Percentiles rank a stretch among this genome's conserved stretches.
Conservation (phyloP, 106 monocot genomes). For the Gastrodia elata region DNA sequence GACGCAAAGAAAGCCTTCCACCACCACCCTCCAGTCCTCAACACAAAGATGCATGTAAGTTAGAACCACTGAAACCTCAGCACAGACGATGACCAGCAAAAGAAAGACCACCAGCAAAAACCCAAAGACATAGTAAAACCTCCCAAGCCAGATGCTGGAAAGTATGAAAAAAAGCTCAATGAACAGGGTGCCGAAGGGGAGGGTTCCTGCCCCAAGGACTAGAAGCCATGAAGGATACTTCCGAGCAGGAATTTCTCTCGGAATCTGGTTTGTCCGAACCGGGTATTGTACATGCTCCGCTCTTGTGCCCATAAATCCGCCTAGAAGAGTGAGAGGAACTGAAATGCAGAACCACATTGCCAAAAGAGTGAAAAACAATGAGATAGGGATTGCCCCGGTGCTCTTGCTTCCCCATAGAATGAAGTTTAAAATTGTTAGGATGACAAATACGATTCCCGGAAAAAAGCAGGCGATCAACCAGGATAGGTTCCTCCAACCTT, state of each 20-base stretch:
- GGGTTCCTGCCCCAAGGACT: conserved; percentile 21
- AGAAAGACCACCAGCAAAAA: conserved; percentile 20
- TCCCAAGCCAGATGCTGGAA: conserved; percentile 25
- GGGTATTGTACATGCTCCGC: conserved; percentile 16
- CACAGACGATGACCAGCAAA: conserved; percentile 22
- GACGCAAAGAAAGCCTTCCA: conserved; percentile 32
- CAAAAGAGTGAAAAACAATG: conserved; percentile 17
- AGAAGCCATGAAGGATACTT: conserved; percentile 28
- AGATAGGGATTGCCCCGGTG: conserved; percentile 22
- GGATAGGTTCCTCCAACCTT: conserved; percentile 14
- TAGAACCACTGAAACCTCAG: conserved; percentile 21
- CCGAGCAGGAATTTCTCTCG: conserved; percentile 19
- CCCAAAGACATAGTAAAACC: conserved; percentile 26
- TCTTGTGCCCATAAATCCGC: conserved; percentile 14
- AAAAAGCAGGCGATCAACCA: conserved; percentile 24
- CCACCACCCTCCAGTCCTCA: conserved; percentile 32
- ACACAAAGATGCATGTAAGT: conserved; percentile 26
- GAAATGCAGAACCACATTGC: conserved; percentile 24
- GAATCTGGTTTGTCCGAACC: conserved; percentile 23
- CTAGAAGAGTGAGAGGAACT: conserved; percentile 20
- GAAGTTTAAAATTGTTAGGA: conserved; percentile 18
- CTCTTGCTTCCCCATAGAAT: conserved; percentile 24
- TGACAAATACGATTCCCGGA: conserved; percentile 17
- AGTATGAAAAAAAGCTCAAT: conserved; percentile 26
- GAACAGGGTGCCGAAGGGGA: conserved; percentile 24